Evolutionary conservation across 257 asterid species (phyloP), one percentile per base, ranked within the genome.

Genomic region (Solanum sejunctum): DNA sequence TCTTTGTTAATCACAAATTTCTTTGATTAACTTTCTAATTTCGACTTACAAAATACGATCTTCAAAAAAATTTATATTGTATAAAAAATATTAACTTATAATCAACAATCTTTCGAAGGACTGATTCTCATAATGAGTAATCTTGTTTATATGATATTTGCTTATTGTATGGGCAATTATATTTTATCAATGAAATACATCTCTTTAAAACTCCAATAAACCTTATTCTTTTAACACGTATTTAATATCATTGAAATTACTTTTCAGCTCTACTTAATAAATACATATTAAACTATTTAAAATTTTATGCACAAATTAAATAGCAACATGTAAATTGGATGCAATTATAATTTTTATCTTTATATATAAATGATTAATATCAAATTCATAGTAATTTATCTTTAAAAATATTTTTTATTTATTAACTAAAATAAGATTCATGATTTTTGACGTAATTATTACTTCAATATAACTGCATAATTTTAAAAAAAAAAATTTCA

Each of bases 11-110:
- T 21, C 67, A 21, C 4, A 0, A 2, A 21, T 60, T 60, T 10
- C 21, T 12, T 61, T 21, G 12, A 61, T 21, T 21, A 28, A 23
- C 17, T 10, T 21, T 61, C 16, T 21, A 4, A 21, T 61, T 61
- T 61, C 26, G 12, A 1, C 0, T 3, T 16, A 21, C 36, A 61
- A 21, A 58, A 10, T 61, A 21, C 6, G 12, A 61, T 61, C 17
- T 11, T 61, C 36, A 21, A 11, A 11, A 11, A 5, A 0, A 5
- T 5, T 21, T 11, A 61, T 1, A 4, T 2, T 0, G 0, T 1
- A 60, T 10, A 21, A 10, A 8, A 21, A 10, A 60, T 8, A 9
- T 28, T 2, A 10, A 1, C 3, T 1, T 26, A 5, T 3, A 10
- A 64, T 64, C n/a, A 26, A 64, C 5, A 10, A 57, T 5, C 12